Evolutionary conservation across 139 green algal species (phyloP).

Genomic region (Micromonas commoda): DNA sequence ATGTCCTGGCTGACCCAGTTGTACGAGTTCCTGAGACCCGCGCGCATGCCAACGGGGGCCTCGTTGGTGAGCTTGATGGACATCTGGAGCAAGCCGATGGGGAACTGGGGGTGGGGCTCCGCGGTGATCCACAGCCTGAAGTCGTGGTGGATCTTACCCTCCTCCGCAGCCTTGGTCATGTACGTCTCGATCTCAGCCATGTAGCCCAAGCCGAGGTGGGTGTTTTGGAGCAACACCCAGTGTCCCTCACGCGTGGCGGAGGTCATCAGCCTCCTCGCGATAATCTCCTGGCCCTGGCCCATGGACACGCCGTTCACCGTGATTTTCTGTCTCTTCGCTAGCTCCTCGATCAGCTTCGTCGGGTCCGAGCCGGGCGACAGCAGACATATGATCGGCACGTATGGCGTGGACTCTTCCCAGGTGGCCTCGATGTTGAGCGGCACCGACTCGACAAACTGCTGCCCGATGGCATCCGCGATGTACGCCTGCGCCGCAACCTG

Average conservation of each 20-base stretch:
- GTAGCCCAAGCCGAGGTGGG: constrained; percentile 72
- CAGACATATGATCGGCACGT: constrained; percentile 80
- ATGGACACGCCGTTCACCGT: constrained; percentile 89
- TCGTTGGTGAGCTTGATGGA: constrained; percentile 77
- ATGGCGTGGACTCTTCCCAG: constrained; percentile 56
- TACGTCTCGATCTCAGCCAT: constrained; percentile 79
- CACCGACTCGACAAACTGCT: constrained; percentile 61
- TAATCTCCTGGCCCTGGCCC: constrained; percentile 79
- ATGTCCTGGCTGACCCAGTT: constrained; percentile 73
- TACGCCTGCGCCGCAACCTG: constrained; percentile 63
- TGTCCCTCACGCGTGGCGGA: constrained; percentile 57
- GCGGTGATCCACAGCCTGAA: constrained; percentile 80
- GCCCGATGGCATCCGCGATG: constrained; percentile 56
- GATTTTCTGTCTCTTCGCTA: constrained; percentile 65
- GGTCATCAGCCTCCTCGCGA: constrained; percentile 69
- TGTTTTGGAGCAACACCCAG: constrained; percentile 86
- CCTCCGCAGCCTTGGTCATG: constrained; percentile 56
- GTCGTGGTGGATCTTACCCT: constrained; percentile 67
- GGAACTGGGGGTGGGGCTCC: constrained; percentile 68
- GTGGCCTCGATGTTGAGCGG: constrained; percentile 65
- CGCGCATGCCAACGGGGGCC: constrained; percentile 78
- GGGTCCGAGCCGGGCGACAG: constrained; percentile 79
- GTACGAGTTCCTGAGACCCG: constrained; percentile 79
- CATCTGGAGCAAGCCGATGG: constrained; percentile 67
- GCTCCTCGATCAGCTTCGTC: constrained; percentile 72